Base-by-base conservation (phyloP, 2,329 filamentous ascomycete genomes). In the Epichloe sibirici region DNA sequence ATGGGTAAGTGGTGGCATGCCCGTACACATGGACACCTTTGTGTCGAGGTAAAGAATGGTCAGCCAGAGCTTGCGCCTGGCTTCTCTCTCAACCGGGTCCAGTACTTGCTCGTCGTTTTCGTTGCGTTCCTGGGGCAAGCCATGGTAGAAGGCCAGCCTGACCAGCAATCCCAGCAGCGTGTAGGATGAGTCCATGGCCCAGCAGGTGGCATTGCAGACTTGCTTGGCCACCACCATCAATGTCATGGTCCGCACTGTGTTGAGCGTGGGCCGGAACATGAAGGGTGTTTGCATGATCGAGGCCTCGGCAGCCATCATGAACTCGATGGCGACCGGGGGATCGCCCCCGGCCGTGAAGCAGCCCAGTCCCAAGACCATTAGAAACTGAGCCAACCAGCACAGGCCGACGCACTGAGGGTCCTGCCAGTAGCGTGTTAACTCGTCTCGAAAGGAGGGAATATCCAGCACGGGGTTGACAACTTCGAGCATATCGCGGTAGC, bases 251-350 rank as follows among this genome's bases (percentile, higher is more conserved):
- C 65, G 63, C 13, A 68, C 57, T 0, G 62, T 58, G n/a, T 64
- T 55, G 35, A 67, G 56, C 3, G 63, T 67, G 7, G 66, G 66
- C 2, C 66, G 65, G 47, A 67, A 67, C 62, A 68, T 68, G 53
- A 67, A 68, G 2, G 65, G 65, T 3, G 66, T 69, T 56, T 69
- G 66, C 61, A 66, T 65, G 4, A 69, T 59, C 37, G 66, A 69
- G 0, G 66, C 65, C 49, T 68, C 66, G 9, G 66, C 63, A 3
- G 65, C 66, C 60, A 68, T 64, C 64, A 68, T 66, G 31, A 68
- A 58, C 52, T 68, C 64, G 1, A 62, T 65, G 3, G 65, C 66
- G 17, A 61, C 58, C 25, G 63, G 61, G 12, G 65, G 61, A 45
- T 67, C 64, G 17, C 65, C 64, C 1, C 58, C 56, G 2, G 61